Conservation (phyloP, 768 basidiomycete genomes). For the Antrodiella citrinella region DNA sequence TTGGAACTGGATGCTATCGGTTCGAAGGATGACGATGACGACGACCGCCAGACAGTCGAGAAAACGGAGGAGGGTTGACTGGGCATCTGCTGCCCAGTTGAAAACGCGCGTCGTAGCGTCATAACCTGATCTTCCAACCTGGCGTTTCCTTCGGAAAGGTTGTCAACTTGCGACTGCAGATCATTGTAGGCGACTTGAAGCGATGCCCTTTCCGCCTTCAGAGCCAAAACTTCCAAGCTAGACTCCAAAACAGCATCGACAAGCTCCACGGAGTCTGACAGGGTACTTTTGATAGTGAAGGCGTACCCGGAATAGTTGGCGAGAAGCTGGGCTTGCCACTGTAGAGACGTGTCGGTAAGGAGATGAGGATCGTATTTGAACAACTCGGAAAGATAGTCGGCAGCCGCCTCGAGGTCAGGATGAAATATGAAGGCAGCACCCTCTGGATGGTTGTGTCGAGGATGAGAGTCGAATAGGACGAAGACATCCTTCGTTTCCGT, state of each 20-base stretch:
- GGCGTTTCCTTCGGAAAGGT: background rate
- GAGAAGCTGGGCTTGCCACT: slow-evolving; percentile 62
- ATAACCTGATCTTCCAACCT: background rate
- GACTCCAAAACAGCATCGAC: slow-evolving; percentile 36
- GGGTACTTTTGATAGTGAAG: slow-evolving; percentile 29
- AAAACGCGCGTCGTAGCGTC: background rate
- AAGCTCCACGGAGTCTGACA: slow-evolving; percentile 15
- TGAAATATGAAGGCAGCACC: slow-evolving; percentile 56
- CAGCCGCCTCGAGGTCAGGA: slow-evolving; percentile 34
- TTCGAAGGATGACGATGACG: background rate
- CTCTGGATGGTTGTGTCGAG: slow-evolving; percentile 42
- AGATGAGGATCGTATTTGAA: slow-evolving; percentile 41
- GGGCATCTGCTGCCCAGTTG: background rate
- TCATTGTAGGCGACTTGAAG: slow-evolving; percentile 24
- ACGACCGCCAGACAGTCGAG: background rate
- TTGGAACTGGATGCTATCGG: background rate
- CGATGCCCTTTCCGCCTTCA: slow-evolving; percentile 12
- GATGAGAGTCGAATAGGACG: slow-evolving; percentile 62
- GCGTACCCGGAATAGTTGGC: slow-evolving; percentile 52
- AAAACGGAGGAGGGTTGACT: background rate
- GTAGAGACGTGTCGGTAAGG: slow-evolving; percentile 34
- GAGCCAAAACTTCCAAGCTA: slow-evolving; percentile 34
- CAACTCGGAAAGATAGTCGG: slow-evolving; percentile 36
- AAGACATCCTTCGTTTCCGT: slow-evolving; percentile 28
- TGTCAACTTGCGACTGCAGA: slow-evolving; percentile 8